Conservation (phyloP, 345 rosid genomes). For the Populus davidiana region DNA sequence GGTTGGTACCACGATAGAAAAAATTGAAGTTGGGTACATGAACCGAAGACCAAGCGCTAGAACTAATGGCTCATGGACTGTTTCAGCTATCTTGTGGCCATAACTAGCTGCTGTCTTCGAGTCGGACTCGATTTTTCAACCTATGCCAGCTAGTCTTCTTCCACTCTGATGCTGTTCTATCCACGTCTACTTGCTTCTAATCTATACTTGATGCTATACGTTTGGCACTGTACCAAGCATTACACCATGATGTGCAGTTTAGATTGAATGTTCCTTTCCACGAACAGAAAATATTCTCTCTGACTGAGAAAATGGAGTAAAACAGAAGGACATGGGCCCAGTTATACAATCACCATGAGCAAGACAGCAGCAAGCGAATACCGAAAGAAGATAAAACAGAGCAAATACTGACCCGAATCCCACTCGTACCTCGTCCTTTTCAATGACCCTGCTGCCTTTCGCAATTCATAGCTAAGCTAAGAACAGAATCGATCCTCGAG, state of each 20-base stretch:
- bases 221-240: background rate
- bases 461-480: background rate
- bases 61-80: conserved; percentile 72
- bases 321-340: background rate
- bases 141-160: conserved; percentile 26
- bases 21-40: conserved; percentile 66
- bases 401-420: no score
- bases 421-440: no score
- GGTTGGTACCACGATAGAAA: conserved; percentile 54
- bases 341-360: background rate
- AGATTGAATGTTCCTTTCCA: background rate
- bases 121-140: background rate
- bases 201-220: background rate
- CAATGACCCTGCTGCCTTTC: background rate
- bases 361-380: background rate
- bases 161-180: conserved; percentile 24
- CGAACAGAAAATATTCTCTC: no score
- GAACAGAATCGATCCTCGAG: background rate
- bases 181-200: background rate
- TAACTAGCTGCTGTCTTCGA: conserved; percentile 63
- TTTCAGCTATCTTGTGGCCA: conserved; percentile 76
- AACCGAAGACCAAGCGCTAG: conserved; percentile 73
- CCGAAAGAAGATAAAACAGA: no score
- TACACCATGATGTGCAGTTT: background rate
- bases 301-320: background rate